A percentile compares a stretch with the other conserved stretches of the same genome.
These are phyloP conservation scores for Mycosarcoma mackinlayi DNA, from an alignment of 1,284 basidiomycete species.

Conservation along the genomic window DNA sequence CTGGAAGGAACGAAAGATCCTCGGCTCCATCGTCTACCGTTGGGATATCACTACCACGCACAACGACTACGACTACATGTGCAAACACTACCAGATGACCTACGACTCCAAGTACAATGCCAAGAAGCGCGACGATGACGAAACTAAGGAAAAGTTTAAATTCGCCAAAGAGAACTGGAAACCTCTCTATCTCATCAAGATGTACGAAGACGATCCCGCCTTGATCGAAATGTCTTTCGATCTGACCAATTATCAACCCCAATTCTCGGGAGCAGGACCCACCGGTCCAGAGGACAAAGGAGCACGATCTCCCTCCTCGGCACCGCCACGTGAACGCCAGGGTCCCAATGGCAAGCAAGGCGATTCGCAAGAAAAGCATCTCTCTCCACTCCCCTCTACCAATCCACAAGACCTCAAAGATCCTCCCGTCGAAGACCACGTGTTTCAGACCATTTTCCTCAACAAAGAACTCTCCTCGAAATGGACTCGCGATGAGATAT, in stretches of 20 bases:
- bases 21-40: constrained; percentile 74
- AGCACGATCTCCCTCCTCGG: constrained; percentile 23
- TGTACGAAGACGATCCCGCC: constrained; percentile 73
- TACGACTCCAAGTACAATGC: constrained; percentile 68
- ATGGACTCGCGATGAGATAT: constrained; percentile 74
- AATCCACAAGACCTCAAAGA: constrained; percentile 32
- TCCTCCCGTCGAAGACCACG: constrained; percentile 70
- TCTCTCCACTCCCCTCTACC: constrained; percentile 26
- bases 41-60: constrained; percentile 76
- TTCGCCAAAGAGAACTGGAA: constrained; percentile 73
- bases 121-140: constrained; percentile 66
- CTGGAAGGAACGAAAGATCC: constrained; percentile 74
- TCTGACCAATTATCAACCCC: constrained; percentile 74
- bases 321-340: constrained; percentile 49
- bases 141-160: constrained; percentile 68
- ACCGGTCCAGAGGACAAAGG: constrained; percentile 39
- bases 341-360: constrained; percentile 46
- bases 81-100: constrained; percentile 69
- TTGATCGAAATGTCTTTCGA: constrained; percentile 76
- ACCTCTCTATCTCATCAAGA: constrained; percentile 72
- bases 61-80: constrained; percentile 73
- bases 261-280: constrained; percentile 67
- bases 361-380: constrained; percentile 30
- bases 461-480: constrained; percentile 72
- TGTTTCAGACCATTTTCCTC: constrained; percentile 78